Evolutionary conservation across 2,329 filamentous ascomycete genomes (phyloP).

Genomic region (Xylariales sp.): DNA sequence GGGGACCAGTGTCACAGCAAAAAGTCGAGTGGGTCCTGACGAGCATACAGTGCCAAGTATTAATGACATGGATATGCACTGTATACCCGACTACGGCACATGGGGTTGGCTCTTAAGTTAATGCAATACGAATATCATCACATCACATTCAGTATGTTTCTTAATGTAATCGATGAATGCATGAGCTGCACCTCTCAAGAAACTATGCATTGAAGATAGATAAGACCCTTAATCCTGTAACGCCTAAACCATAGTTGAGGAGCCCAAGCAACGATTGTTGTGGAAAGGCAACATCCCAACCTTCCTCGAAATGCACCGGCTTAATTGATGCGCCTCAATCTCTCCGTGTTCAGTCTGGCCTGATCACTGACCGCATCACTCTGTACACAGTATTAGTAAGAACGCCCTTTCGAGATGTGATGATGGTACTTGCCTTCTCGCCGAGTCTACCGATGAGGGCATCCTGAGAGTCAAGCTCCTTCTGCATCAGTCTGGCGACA

Average conservation of each 20-base stretch:
- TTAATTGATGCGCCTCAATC: constrained; percentile 56
- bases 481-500: constrained; percentile 68
- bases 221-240: too few relatives aligned
- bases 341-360: constrained; percentile 72
- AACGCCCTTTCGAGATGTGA: neutral
- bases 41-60: too few relatives aligned
- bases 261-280: neutral
- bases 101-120: too few relatives aligned
- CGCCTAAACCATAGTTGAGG: neutral
- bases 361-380: constrained; percentile 80
- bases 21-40: too few relatives aligned
- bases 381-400: constrained; percentile 35
- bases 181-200: neutral
- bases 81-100: too few relatives aligned
- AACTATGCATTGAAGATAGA: neutral
- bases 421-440: constrained; percentile 56
- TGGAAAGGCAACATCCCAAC: neutral
- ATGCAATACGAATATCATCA: too few relatives aligned
- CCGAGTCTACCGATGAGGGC: constrained; percentile 70
- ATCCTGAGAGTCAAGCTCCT: constrained; percentile 75
- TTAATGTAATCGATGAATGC: neutral
- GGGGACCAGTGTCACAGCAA: too few relatives aligned
- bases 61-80: too few relatives aligned
- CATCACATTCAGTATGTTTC: too few relatives aligned
- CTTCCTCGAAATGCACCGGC: neutral